phyloP scores from a whole-genome alignment of 75 land plant genomes.

The Cunninghamia lanceolata region DNA sequence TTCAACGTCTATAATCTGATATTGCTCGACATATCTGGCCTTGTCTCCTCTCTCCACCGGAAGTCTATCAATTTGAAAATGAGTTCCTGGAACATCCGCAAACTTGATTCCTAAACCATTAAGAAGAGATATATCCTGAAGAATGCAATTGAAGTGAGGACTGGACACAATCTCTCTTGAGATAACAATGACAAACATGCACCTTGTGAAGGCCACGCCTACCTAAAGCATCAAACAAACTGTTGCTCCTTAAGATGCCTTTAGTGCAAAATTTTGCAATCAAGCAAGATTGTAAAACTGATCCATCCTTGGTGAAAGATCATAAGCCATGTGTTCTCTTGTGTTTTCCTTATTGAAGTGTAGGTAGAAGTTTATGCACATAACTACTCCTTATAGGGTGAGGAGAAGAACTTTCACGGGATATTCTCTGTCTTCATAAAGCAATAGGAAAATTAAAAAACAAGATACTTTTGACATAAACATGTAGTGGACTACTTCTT shows the following conservation, averaged over 20 bases:
- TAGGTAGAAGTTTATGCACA: conserved; percentile 55
- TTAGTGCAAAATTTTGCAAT: background rate
- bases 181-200: too few species aligned
- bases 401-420: conserved; percentile 80
- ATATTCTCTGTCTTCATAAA: conserved; percentile 81
- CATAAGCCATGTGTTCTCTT: background rate
- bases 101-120: too few species aligned
- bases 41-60: background rate
- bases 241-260: background rate
- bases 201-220: too few species aligned
- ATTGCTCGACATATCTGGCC: background rate
- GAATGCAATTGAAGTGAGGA: too few species aligned
- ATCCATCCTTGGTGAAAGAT: background rate
- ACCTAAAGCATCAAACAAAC: too few species aligned
- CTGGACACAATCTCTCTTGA: too few species aligned
- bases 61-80: too few species aligned
- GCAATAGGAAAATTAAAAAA: conserved; percentile 91
- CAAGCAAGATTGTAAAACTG: background rate
- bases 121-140: too few species aligned
- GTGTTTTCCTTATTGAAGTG: conserved; percentile 17
- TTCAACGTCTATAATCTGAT: background rate
- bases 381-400: conserved; percentile 41
- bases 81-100: too few species aligned
- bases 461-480: conserved; percentile 76
- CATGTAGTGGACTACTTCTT: conserved; percentile 72